Evolutionary conservation across 768 basidiomycete genomes (phyloP).

Genomic region (Calocybe cyanea): DNA sequence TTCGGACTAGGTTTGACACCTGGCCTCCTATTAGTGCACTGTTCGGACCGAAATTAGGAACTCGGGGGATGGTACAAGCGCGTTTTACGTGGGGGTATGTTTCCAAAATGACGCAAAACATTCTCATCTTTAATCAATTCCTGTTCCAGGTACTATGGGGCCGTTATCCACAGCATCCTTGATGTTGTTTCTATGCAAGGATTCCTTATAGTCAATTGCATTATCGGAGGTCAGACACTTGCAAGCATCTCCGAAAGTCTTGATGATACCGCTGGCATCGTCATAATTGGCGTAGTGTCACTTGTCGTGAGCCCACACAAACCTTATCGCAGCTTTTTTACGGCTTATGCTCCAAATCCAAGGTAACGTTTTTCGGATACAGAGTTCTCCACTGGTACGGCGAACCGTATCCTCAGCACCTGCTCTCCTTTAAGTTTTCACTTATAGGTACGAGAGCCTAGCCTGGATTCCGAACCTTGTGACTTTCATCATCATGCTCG

Average conservation of each 20-base stretch:
- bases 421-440: background rate
- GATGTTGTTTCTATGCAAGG: constrained; percentile 61
- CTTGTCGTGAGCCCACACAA: constrained; percentile 26
- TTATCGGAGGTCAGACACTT: constrained; percentile 67
- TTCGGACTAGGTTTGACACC: background rate
- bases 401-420: background rate
- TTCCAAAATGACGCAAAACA: background rate
- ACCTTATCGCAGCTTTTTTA: background rate
- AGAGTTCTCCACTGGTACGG: constrained; percentile 56
- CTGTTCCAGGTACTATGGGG: constrained; percentile 48
- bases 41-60: constrained; percentile 78
- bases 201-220: constrained; percentile 63
- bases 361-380: constrained; percentile 64
- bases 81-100: constrained; percentile 28
- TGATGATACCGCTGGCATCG: constrained; percentile 35
- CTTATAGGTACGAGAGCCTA: constrained; percentile 45
- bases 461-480: constrained; percentile 68
- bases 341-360: background rate
- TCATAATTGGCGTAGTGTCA: constrained; percentile 35
- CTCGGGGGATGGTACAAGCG: constrained; percentile 75
- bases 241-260: constrained; percentile 45
- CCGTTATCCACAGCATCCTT: constrained; percentile 46
- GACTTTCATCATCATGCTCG: constrained; percentile 59
- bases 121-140: background rate
- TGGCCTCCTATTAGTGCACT: constrained; percentile 34